These are phyloP conservation scores for Polygonum maritimum DNA, from an alignment of 148 eudicot species.

Conservation along the genomic window DNA sequence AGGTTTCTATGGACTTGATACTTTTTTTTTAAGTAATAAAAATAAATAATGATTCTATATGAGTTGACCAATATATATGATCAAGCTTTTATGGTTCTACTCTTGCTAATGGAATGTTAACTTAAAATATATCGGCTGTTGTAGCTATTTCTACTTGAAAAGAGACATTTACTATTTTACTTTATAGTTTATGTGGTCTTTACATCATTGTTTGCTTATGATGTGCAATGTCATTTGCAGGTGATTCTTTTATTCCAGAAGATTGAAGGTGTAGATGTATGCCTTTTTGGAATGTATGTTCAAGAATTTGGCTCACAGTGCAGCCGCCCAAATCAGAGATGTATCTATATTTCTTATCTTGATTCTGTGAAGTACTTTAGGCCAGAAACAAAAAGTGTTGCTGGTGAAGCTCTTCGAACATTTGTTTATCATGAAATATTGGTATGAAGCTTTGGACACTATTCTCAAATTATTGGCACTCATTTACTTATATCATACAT, in stretches of 20 bases:
- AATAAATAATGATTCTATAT: background rate
- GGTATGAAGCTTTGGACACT: slow-evolving; percentile 27
- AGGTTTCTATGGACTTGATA: no score
- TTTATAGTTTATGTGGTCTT: background rate
- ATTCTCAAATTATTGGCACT: background rate
- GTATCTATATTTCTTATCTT: slow-evolving; percentile 75
- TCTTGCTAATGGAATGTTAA: background rate
- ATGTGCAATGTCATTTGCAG: slow-evolving; percentile 28
- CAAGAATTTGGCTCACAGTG: slow-evolving; percentile 89
- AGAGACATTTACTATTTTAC: background rate
- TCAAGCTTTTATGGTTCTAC: background rate
- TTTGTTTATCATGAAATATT: slow-evolving; percentile 84
- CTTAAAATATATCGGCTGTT: background rate
- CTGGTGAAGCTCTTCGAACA: slow-evolving; percentile 88
- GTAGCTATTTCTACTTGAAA: background rate
- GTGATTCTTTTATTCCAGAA: slow-evolving; percentile 81
- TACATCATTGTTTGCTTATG: background rate
- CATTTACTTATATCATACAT: background rate
- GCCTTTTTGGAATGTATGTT: slow-evolving; percentile 83
- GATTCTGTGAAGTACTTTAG: slow-evolving; percentile 91
- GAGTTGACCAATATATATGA: background rate
- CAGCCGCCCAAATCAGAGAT: slow-evolving; percentile 65
- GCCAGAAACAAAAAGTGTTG: slow-evolving; percentile 54
- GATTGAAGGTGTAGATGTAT: slow-evolving; percentile 80
- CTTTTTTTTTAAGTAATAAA: no score